These are phyloP conservation scores for Viridothelium virens DNA, from an alignment of 495 filamentous ascomycete genomes.

Conservation along the genomic window DNA sequence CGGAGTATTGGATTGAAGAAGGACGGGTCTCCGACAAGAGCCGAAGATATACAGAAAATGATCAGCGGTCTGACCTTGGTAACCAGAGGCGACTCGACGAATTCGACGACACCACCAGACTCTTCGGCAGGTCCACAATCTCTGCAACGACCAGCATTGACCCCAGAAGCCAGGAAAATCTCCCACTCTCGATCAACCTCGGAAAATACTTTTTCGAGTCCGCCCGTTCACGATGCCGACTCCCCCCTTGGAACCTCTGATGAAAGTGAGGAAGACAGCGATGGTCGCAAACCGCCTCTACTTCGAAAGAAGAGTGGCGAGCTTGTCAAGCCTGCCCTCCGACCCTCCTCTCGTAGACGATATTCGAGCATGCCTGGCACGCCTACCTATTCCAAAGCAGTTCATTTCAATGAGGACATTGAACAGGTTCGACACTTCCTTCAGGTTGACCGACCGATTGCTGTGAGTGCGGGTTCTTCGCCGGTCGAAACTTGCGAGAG, in stretches of 20 bases:
- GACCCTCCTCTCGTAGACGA: slow-evolving; percentile 65
- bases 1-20: slow-evolving; percentile 60
- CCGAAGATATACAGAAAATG: slow-evolving; percentile 19
- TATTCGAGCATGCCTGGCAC: slow-evolving; percentile 97
- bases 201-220: slow-evolving; percentile 49
- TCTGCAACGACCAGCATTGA: slow-evolving; percentile 36
- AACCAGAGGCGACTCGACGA: slow-evolving; percentile 14
- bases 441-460: slow-evolving; percentile 84
- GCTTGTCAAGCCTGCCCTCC: slow-evolving; percentile 84
- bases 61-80: slow-evolving; percentile 9
- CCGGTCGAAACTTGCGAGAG: slow-evolving; percentile 78
- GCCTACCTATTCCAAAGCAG: slow-evolving; percentile 86
- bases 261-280: slow-evolving; percentile 54
- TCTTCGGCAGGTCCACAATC: slow-evolving; percentile 18
- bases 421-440: slow-evolving; percentile 94
- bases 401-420: slow-evolving; percentile 90
- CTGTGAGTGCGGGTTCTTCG: slow-evolving; percentile 92
- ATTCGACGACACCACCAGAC: slow-evolving; percentile 6
- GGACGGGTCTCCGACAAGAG: slow-evolving; percentile 50
- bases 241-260: slow-evolving; percentile 26
- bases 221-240: slow-evolving; percentile 16
- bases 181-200: slow-evolving; percentile 80
- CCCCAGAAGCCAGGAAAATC: slow-evolving; percentile 55
- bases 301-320: slow-evolving; percentile 98
- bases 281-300: slow-evolving; percentile 67